Evolutionary conservation across 768 basidiomycete species (phyloP), one percentile per base, ranked within the genome.

Genomic region (Dendrothele bispora): DNA sequence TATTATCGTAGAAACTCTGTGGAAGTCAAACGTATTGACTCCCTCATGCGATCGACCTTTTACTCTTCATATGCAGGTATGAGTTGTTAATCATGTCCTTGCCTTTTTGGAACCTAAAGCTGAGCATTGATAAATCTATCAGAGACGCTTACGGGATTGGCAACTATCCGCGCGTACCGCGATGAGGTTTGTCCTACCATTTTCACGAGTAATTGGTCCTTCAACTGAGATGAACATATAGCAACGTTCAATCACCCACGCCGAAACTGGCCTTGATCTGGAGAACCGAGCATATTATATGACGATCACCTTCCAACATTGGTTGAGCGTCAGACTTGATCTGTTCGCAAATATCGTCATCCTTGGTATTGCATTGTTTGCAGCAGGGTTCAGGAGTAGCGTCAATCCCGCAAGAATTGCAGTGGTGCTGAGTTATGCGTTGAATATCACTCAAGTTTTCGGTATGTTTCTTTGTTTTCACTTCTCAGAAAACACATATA

Each of bases 351-450:
- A 86, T 55, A 50, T 82, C n/a, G 64, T 90, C 11, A 72, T 89
- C 21, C 70, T 89, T 17, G 83, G 84, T 4, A 86, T 91, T 37
- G 81, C 70, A 2, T 62, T 90, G 12, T 88, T 89, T 59, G 85
- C 83, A 2, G 79, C 80, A 11, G 79, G 80, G 2, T 82, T 83
- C 60, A 65, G 84, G 15, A 65, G 70, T 30, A 63, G 73, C 0
- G 75, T 83, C 25, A 71, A 77, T 52, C 82, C 86, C 7, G 67
- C 82, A 12, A 83, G 80, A 57, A 75, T 83, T 45, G 80, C 84
- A 20, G 80, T 84, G 0, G 82, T 83, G 2, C 55, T 86, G 20
- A 71, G 78, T 0, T 86, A 84, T 56, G 73, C 77, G 0, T 60
- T 78, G 29, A 67, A 68, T 55, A 75, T 80, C 32, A 80, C 77